Evolutionary conservation across 2,329 filamentous ascomycete genomes (phyloP).

Genomic region (Fusarium nisikadoi): DNA sequence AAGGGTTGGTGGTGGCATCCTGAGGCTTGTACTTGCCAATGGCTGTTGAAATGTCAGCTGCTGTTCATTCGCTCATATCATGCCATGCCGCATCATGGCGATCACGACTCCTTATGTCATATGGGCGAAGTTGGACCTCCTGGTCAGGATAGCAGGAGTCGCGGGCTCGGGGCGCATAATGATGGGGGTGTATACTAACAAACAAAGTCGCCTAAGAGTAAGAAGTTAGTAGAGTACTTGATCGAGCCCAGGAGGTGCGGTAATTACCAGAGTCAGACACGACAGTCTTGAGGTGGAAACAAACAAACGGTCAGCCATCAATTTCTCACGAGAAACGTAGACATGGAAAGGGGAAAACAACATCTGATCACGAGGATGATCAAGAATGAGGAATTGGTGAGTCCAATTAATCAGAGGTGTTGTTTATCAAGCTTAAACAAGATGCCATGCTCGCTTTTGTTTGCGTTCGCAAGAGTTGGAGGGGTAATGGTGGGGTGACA

Average conservation of each 20-base stretch:
- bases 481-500: slow-evolving; percentile 59
- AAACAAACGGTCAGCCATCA: slow-evolving; percentile 40
- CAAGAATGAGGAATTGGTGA: neutral
- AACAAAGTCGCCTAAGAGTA: slow-evolving; percentile 74
- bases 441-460: slow-evolving; percentile 2
- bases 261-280: slow-evolving; percentile 93
- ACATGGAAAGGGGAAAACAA: neutral
- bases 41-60: slow-evolving; percentile 63
- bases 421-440: slow-evolving; percentile 6
- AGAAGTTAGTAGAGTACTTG: slow-evolving; percentile 47
- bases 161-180: slow-evolving; percentile 12
- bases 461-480: slow-evolving; percentile 41
- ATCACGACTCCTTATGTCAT: slow-evolving; percentile 11
- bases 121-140: neutral
- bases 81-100: slow-evolving; percentile 16
- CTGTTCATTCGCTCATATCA: slow-evolving; percentile 20
- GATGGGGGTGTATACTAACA: slow-evolving; percentile 64
- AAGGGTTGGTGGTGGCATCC: slow-evolving; percentile 99
- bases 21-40: slow-evolving; percentile 99
- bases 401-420: neutral
- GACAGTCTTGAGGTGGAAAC: slow-evolving; percentile 68
- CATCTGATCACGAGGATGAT: neutral
- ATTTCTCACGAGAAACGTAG: slow-evolving; percentile 1
- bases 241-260: slow-evolving; percentile 41
- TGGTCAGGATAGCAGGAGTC: neutral